Evolutionary conservation across 1,139 yeast genomes (phyloP).

Genomic region (Taphrina betulina): DNA sequence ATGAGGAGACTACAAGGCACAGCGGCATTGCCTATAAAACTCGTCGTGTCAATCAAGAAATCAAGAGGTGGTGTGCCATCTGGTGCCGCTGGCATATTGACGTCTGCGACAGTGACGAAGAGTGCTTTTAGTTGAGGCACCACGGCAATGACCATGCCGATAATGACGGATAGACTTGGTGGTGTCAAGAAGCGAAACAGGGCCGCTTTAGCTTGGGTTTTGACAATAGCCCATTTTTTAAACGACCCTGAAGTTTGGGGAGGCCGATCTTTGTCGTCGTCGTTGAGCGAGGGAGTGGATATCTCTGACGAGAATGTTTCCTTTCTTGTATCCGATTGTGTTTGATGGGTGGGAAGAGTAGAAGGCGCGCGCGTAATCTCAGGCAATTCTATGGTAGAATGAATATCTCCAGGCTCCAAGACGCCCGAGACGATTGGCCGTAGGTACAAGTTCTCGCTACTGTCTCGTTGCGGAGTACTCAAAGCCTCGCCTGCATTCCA

Average conservation of each 20-base stretch:
- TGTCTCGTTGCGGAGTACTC: conserved; percentile 8
- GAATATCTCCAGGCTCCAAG: conserved; percentile 13
- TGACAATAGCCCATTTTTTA: conserved; percentile 9
- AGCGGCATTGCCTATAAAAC: conserved; percentile 79
- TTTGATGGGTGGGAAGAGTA: conserved; percentile 2
- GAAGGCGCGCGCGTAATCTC: conserved; percentile 9
- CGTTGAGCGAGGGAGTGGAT: not conserved
- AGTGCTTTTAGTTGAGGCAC: conserved; percentile 83
- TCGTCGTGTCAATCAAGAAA: conserved; percentile 73
- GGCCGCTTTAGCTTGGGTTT: conserved; percentile 38
- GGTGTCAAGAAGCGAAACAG: conserved; percentile 68
- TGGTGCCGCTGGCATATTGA: conserved; percentile 63
- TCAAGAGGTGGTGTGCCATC: conserved; percentile 80
- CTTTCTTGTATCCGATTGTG: not conserved
- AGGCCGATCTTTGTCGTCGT: not conserved
- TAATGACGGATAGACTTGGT: conserved; percentile 62
- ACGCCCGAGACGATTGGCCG: conserved; percentile 18
- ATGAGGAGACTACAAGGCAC: conserved; percentile 82
- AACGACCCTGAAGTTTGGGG: not conserved
- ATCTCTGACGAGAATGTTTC: not conserved
- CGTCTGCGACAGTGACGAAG: conserved; percentile 54
- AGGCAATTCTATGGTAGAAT: conserved; percentile 11
- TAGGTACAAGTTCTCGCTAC: not conserved
- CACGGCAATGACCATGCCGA: conserved; percentile 68
- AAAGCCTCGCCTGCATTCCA: conserved; percentile 16